These are phyloP conservation scores for Coemansia aciculifera DNA, from an alignment of 192 early-diverging fungal species.

Conservation along the genomic window DNA sequence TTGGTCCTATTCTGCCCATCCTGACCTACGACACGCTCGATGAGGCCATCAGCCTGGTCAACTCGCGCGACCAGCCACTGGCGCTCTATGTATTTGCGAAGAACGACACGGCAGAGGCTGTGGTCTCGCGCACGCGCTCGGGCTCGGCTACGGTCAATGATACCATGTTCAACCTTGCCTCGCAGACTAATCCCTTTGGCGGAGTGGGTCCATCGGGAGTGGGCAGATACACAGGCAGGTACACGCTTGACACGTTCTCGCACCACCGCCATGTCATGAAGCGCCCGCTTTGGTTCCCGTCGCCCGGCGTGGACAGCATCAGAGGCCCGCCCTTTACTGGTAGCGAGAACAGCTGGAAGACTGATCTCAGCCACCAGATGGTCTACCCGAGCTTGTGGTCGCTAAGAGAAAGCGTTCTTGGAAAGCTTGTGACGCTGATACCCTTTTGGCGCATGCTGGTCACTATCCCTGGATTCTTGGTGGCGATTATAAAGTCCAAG, in stretches of 20 bases:
- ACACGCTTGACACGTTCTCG: conserved; percentile 78
- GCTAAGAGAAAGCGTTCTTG: conserved; percentile 17
- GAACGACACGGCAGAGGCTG: conserved; percentile 55
- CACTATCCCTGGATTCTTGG: conserved; percentile 29
- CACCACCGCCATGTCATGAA: conserved; percentile 67
- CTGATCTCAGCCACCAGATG: conserved; percentile 7
- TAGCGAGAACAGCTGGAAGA: conserved; percentile 43
- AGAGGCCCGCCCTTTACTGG: conserved; percentile 40
- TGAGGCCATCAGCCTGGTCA: conserved; percentile 65
- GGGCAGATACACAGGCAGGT: conserved; percentile 80
- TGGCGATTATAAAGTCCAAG: conserved; percentile 23
- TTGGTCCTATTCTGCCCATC: conserved; percentile 90
- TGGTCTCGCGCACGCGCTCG: conserved; percentile 70
- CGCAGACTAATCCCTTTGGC: conserved; percentile 76
- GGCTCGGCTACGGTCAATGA: conserved; percentile 84
- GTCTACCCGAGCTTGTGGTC: conserved; percentile 25
- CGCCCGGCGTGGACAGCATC: conserved; percentile 35
- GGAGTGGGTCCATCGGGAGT: conserved; percentile 85
- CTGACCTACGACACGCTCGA: conserved; percentile 64
- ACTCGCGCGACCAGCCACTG: conserved; percentile 71
- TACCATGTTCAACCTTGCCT: conserved; percentile 62
- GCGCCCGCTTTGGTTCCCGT: conserved; percentile 40
- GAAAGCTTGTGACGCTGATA: conserved; percentile 31
- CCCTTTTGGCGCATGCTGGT: conserved; percentile 47
- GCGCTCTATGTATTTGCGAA: conserved; percentile 75